Evolutionary conservation across 2,329 filamentous ascomycete species (phyloP).

Genomic region (Fusarium continuum): DNA sequence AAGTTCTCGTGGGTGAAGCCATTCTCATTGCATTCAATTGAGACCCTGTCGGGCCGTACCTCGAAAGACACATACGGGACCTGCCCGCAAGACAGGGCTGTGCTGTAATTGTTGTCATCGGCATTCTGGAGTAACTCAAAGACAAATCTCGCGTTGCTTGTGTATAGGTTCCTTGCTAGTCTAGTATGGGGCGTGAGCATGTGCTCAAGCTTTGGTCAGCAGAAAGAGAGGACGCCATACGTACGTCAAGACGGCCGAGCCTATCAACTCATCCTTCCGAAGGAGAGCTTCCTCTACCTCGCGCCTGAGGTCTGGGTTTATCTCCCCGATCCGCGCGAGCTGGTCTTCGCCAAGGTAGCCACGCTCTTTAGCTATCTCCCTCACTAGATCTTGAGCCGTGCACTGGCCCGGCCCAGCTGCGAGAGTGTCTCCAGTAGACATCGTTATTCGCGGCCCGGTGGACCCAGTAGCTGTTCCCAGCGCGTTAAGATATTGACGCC

Average conservation of each 20-base stretch:
- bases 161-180: conserved; percentile 55
- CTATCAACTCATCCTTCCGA: conserved; percentile 38
- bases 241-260: conserved; percentile 38
- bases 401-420: not conserved
- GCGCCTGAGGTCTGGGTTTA: conserved; percentile 27
- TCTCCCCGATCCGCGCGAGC: conserved; percentile 25
- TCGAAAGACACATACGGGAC: conserved; percentile 49
- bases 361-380: conserved; percentile 34
- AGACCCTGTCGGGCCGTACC: conserved; percentile 50
- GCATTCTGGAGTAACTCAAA: conserved; percentile 65
- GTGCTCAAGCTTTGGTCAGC: not conserved
- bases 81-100: conserved; percentile 18
- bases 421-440: not conserved
- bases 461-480: not conserved
- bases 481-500: not conserved
- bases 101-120: conserved; percentile 58
- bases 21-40: conserved; percentile 61
- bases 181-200: conserved; percentile 40
- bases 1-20: conserved; percentile 56
- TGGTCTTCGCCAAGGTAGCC: conserved; percentile 36
- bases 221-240: not conserved
- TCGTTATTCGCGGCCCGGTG: not conserved
- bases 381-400: conserved; percentile 29
- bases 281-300: conserved; percentile 38
- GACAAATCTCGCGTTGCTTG: conserved; percentile 57